Evolutionary conservation across 768 basidiomycete species (phyloP).

Genomic region (Leucogyrophana mollusca): DNA sequence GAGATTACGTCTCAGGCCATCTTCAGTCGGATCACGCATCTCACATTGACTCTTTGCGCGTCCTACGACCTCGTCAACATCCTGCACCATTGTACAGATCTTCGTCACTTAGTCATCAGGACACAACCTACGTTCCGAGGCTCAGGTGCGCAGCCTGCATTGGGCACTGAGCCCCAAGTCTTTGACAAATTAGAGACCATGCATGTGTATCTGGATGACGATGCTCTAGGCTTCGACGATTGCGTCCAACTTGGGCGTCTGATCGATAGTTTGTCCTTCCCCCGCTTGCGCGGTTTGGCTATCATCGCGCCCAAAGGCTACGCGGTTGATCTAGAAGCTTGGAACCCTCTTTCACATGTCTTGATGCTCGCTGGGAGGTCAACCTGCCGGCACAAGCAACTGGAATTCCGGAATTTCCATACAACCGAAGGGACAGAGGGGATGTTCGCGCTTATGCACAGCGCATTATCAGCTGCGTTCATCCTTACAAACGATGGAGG

Average conservation of each 20-base stretch:
- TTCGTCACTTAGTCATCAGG: slow-evolving; percentile 15
- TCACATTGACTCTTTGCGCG: slow-evolving; percentile 16
- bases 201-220: slow-evolving; percentile 19
- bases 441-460: no score
- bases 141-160: slow-evolving; percentile 1
- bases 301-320: slow-evolving; percentile 6
- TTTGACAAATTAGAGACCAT: slow-evolving; percentile 8
- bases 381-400: background rate
- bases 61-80: slow-evolving; percentile 5
- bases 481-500: no score
- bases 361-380: background rate
- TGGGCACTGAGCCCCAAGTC: background rate
- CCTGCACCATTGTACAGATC: slow-evolving; percentile 12
- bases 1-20: slow-evolving; percentile 16
- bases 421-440: background rate
- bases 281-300: slow-evolving; percentile 14
- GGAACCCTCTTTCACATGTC: background rate
- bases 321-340: background rate
- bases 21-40: slow-evolving; percentile 19
- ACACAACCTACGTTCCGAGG: slow-evolving; percentile 10
- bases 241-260: slow-evolving; percentile 13
- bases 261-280: slow-evolving; percentile 20
- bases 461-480: no score
- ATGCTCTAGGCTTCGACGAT: slow-evolving; percentile 19
- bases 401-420: background rate